phyloP scores from a whole-genome alignment of 108 stramenopile species.

The Pelagomonas calceolata region DNA sequence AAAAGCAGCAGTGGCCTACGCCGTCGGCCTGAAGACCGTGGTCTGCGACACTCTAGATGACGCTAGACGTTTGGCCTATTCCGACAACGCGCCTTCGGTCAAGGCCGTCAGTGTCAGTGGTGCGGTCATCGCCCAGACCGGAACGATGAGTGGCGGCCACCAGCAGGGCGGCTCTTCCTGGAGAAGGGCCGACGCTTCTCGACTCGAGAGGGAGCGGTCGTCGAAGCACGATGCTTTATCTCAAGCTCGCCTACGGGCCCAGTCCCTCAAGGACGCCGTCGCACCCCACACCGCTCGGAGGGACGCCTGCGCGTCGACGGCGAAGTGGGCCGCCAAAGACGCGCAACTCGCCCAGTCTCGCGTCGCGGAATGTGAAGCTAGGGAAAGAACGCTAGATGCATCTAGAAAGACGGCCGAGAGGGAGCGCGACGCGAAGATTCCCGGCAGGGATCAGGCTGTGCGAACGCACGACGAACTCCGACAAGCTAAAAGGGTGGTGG shows the following conservation, averaged over 20 bases:
- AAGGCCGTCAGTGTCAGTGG: constrained; percentile 90
- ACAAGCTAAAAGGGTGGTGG: constrained; percentile 62
- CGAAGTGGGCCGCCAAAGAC: constrained; percentile 23
- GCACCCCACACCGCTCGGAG: constrained; percentile 49
- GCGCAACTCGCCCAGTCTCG: constrained; percentile 4
- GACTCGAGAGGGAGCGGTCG: no score
- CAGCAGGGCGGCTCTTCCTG: constrained; percentile 49
- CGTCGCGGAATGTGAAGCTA: constrained; percentile 35
- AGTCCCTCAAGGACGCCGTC: constrained; percentile 56
- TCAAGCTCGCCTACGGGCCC: no score
- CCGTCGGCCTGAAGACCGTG: constrained; percentile 84
- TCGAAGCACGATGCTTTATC: no score
- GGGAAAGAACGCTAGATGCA: constrained; percentile 34
- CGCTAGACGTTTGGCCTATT: constrained; percentile 75
- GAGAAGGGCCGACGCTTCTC: constrained; percentile 63
- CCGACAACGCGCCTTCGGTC: constrained; percentile 22
- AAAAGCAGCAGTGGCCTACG: constrained; percentile 72
- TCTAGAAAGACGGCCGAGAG: constrained; percentile 42
- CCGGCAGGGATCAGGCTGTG: constrained; percentile 1
- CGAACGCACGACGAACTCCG: no score
- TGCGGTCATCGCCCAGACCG: constrained; percentile 85
- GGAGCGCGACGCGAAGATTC: constrained; percentile 26
- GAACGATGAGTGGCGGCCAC: constrained; percentile 94
- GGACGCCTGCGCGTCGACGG: constrained; percentile 56
- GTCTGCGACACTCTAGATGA: constrained; percentile 82